Percentiles rank a stretch among this genome's conserved stretches.
Evolutionary conservation across 805 yeast species (phyloP).

Genomic region (Kazachstania bromeliacearum): DNA sequence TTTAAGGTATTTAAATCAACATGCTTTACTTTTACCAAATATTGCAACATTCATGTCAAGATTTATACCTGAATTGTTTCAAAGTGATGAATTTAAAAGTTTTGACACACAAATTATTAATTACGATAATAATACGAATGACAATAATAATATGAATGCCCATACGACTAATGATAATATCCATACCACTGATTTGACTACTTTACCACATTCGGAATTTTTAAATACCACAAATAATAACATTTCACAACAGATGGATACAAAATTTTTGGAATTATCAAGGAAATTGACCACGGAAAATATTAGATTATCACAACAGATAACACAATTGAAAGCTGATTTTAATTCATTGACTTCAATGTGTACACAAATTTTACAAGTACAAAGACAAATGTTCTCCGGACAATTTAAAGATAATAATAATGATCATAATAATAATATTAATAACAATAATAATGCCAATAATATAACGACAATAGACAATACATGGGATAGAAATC

Average conservation of each 20-base stretch:
- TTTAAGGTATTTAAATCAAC: conserved; percentile 19
- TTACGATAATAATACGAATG: background rate
- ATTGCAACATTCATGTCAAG: conserved; percentile 21
- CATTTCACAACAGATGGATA: background rate
- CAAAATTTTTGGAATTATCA: conserved; percentile 15
- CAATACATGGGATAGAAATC: too few relatives aligned
- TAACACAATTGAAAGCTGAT: conserved; percentile 22
- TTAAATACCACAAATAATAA: background rate
- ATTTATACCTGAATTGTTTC: conserved; percentile 24
- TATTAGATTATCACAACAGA: conserved; percentile 24
- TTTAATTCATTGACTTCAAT: conserved; percentile 18
- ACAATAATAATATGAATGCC: conserved; percentile 1
- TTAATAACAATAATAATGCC: background rate
- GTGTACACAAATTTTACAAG: conserved; percentile 22
- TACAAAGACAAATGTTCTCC: conserved; percentile 17
- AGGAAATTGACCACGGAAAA: conserved; percentile 25
- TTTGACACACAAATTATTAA: background rate
- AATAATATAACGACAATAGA: too few relatives aligned
- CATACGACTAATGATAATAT: conserved; percentile 1
- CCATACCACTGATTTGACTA: background rate
- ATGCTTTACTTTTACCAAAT: conserved; percentile 20
- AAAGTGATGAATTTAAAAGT: conserved; percentile 15
- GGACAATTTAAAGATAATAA: conserved; percentile 3
- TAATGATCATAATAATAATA: background rate
- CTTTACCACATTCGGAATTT: background rate